Evolutionary conservation across 208 protist species (phyloP), one percentile per base, ranked within the genome.

Genomic region (Crithidia mellificae): DNA sequence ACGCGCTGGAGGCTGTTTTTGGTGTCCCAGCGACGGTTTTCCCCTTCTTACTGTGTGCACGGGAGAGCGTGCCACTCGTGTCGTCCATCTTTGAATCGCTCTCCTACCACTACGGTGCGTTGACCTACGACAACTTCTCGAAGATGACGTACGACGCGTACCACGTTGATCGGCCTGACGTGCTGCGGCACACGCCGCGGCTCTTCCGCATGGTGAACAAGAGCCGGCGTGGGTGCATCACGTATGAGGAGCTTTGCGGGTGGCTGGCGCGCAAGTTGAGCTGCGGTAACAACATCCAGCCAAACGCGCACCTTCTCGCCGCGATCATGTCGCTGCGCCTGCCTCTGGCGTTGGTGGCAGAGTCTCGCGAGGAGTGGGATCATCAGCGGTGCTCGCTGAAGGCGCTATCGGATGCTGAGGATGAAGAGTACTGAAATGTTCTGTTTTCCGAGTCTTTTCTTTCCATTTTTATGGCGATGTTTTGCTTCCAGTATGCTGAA

Each of bases 191-290:
- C 74, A 77, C 81, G 6, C 81, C 87, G 36, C 85, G 90, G 29
- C 87, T 90, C 38, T 96, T 96, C 59, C 87, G 90, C 41, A 84
- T 73, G 57, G 66, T 96, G 20, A 91, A 96, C 84, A 80, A 80
- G 50, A 85, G 78, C 12, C 83, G 87, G 1, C 78, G 78, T 12
- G 90, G 87, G 20, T 81, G 80, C 59, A 90, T 96, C 63, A 88
- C 75, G 19, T 93, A 87, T 63, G 90, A 96, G 66, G 90, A 96
- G 71, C 65, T 96, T 19, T 96, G 90, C 57, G 67, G 79, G 8
- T 96, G 88, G 87, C 74, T 96, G 68, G 90, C 87, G 15, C 83
- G 86, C 12, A 92, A 92, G 71, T 76, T 96, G 9, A 92, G 85
- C 56, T 88, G 81, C 49, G 85, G 87, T 30, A 77, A 74, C 58